Percentiles rank a stretch among this genome's conserved stretches.
Evolutionary conservation across 2,329 filamentous ascomycete species (phyloP).

Genomic region (Penicillium sp.): DNA sequence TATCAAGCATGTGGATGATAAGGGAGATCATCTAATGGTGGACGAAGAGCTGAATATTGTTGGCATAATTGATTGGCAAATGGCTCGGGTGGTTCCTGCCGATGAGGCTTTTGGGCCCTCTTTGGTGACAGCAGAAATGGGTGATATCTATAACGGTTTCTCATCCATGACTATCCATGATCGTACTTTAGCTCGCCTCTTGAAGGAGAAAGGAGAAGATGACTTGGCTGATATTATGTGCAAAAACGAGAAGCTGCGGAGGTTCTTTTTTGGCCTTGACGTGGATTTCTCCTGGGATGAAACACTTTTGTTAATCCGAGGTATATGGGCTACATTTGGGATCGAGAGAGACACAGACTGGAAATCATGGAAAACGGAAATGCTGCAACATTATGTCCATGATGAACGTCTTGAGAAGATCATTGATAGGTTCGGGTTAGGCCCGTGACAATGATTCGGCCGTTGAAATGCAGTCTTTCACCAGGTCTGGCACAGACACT

Average conservation of each 20-base stretch:
- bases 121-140: conserved; percentile 13
- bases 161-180: conserved; percentile 9
- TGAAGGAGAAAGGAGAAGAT: conserved; percentile 5
- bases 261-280: conserved; percentile 14
- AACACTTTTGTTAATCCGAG: conserved; percentile 1
- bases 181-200: conserved; percentile 9
- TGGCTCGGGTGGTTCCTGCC: conserved; percentile 19
- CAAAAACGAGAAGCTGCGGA: conserved; percentile 7
- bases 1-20: conserved; percentile 11
- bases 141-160: conserved; percentile 5
- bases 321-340: conserved; percentile 11
- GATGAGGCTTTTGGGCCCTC: conserved; percentile 11
- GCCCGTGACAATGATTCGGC: background rate
- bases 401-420: background rate
- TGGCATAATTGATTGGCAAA: conserved; percentile 47
- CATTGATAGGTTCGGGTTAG: background rate
- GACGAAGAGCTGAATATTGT: conserved; percentile 34
- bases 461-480: too few relatives aligned
- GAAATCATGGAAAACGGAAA: conserved; percentile 7
- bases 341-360: conserved; percentile 7
- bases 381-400: conserved; percentile 3
- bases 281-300: conserved; percentile 11
- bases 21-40: conserved; percentile 10
- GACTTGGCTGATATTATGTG: conserved; percentile 10
- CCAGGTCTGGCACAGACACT: too few relatives aligned